phyloP scores from a whole-genome alignment of 768 basidiomycete species.

The Tricholoma sp. region DNA sequence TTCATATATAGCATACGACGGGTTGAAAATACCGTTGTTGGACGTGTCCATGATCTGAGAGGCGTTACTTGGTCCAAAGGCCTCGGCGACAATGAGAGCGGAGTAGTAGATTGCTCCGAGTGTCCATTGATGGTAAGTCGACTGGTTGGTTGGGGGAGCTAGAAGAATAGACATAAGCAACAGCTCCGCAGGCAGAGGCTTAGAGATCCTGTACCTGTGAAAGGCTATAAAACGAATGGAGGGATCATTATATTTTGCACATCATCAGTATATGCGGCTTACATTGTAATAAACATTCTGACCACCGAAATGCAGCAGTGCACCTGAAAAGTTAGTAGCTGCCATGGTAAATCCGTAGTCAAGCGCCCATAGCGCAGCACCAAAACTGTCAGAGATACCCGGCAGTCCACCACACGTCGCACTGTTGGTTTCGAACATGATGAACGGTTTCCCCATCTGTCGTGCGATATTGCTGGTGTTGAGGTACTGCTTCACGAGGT shows the following conservation, averaged over 20 bases:
- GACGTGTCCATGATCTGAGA: slow-evolving; percentile 67
- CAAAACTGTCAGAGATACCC: slow-evolving; percentile 59
- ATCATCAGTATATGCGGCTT: slow-evolving; percentile 16
- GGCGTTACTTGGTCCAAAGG: slow-evolving; percentile 55
- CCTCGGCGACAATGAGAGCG: slow-evolving; percentile 64
- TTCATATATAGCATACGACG: slow-evolving; percentile 75
- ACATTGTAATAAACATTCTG: slow-evolving; percentile 65
- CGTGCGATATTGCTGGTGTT: slow-evolving; percentile 42
- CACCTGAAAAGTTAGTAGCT: slow-evolving; percentile 45
- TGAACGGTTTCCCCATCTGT: slow-evolving; percentile 36
- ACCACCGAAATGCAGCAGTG: slow-evolving; percentile 54
- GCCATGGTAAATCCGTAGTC: slow-evolving; percentile 62
- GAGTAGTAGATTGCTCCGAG: slow-evolving; percentile 74
- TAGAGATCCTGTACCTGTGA: slow-evolving; percentile 38
- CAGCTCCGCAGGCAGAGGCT: background rate
- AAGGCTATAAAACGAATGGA: slow-evolving; percentile 50
- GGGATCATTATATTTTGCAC: slow-evolving; percentile 24
- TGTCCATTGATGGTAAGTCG: slow-evolving; percentile 62
- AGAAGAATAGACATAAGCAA: background rate
- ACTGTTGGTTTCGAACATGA: slow-evolving; percentile 72
- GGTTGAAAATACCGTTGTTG: slow-evolving; percentile 49
- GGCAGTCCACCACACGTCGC: slow-evolving; percentile 67
- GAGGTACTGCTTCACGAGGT: slow-evolving; percentile 48
- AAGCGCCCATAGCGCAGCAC: slow-evolving; percentile 58
- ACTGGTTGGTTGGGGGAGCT: slow-evolving; percentile 37